A percentile compares a stretch with the other conserved stretches of the same genome.
Evolutionary conservation across 768 basidiomycete species (phyloP).

Genomic region (Nidularia pulvinata): DNA sequence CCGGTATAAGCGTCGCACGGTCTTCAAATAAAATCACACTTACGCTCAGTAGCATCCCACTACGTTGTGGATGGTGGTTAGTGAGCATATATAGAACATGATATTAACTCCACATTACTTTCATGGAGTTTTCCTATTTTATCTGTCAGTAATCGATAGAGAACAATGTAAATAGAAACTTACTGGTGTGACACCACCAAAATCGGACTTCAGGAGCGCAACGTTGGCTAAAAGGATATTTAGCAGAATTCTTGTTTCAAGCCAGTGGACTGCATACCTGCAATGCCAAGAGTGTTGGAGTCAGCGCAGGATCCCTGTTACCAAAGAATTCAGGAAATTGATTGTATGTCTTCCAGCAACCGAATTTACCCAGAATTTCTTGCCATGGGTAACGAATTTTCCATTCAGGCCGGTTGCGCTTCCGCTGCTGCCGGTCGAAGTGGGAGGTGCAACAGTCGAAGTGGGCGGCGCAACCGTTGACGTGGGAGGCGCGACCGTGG

Average conservation of each 20-base stretch:
- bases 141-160: neutral
- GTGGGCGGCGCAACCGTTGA: slow-evolving; percentile 1
- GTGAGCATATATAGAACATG: neutral
- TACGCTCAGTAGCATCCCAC: slow-evolving; percentile 36
- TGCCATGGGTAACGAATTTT: slow-evolving; percentile 21
- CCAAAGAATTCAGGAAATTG: neutral
- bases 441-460: neutral
- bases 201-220: slow-evolving; percentile 27
- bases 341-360: no score
- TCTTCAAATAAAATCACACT: no score
- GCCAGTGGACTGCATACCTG: slow-evolving; percentile 7
- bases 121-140: slow-evolving; percentile 34
- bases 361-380: slow-evolving; percentile 24
- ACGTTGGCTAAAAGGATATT: slow-evolving; percentile 17
- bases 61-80: slow-evolving; percentile 1
- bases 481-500: neutral
- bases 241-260: neutral
- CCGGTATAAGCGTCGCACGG: no score
- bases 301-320: slow-evolving; percentile 23
- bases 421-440: neutral
- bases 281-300: slow-evolving; percentile 20
- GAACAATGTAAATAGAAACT: neutral
- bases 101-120: slow-evolving; percentile 14
- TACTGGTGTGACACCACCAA: slow-evolving; percentile 34
- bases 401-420: slow-evolving; percentile 14